Percentiles rank a stretch among this genome's conserved stretches.
phyloP scores from a whole-genome alignment of 345 rosid species.

The Hirschfeldia incana region DNA sequence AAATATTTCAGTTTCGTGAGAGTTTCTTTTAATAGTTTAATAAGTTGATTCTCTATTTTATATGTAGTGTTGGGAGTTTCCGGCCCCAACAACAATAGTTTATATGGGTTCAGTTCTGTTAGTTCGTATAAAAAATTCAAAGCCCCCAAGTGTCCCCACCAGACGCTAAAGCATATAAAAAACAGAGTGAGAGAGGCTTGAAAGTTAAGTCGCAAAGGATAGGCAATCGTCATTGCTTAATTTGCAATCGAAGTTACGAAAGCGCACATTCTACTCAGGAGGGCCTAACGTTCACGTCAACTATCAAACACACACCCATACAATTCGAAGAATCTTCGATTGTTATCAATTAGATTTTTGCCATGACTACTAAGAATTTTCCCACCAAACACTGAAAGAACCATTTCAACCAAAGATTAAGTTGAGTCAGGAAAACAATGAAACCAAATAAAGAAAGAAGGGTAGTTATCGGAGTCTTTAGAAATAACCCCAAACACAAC shows the following conservation, averaged over 20 bases:
- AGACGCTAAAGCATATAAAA: background rate
- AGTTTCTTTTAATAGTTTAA: background rate
- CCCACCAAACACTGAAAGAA: conserved; percentile 79
- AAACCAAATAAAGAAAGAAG: conserved; percentile 5
- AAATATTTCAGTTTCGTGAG: background rate
- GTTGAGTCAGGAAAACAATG: conserved; percentile 27
- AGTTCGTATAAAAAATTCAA: background rate
- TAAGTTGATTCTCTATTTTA: background rate
- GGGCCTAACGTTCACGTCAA: conserved; percentile 71
- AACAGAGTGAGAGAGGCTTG: conserved; percentile 43
- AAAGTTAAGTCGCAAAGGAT: conserved; percentile 45
- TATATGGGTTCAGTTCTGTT: background rate
- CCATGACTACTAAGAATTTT: conserved; percentile 25
- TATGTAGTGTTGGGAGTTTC: background rate
- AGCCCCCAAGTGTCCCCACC: background rate
- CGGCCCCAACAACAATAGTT: background rate
- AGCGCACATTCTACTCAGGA: conserved; percentile 26
- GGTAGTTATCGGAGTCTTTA: background rate
- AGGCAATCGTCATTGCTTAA: conserved; percentile 56
- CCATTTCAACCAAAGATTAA: conserved; percentile 57
- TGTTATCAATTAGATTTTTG: conserved; percentile 37
- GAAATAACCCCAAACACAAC: conserved; percentile 27
- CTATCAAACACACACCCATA: conserved; percentile 37
- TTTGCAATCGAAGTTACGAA: conserved; percentile 66
- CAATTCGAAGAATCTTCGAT: conserved; percentile 30